Conservation (phyloP, 768 basidiomycete species). For the Tulasnella sp. region DNA sequence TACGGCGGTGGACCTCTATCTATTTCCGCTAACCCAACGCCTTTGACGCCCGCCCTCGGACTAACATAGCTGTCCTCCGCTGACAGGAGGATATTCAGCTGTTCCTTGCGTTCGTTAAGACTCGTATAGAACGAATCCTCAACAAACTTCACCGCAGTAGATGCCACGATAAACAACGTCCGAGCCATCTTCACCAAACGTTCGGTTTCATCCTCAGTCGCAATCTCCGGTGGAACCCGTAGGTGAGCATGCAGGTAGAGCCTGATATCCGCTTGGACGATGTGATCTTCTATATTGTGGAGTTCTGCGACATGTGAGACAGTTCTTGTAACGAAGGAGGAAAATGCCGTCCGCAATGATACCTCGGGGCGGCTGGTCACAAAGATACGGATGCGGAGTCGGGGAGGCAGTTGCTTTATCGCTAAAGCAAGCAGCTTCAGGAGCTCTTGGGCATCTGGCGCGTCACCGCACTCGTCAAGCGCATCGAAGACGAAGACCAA, state of each 20-base stretch:
- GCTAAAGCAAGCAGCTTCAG: slow-evolving; percentile 22
- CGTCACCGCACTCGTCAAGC: slow-evolving; percentile 28
- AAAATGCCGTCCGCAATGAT: slow-evolving; percentile 21
- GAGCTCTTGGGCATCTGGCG: slow-evolving; percentile 11
- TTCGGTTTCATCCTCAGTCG: background rate
- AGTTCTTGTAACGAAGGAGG: background rate
- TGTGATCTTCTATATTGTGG: slow-evolving; percentile 12
- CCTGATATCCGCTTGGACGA: slow-evolving; percentile 9
- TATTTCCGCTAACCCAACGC: too few species aligned
- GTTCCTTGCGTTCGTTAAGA: background rate
- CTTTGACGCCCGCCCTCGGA: too few species aligned
- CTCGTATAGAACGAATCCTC: background rate
- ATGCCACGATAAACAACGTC: slow-evolving; percentile 3
- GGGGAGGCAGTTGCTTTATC: slow-evolving; percentile 21
- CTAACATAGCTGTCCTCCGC: background rate
- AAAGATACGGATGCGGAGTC: slow-evolving; percentile 24
- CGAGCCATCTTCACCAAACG: background rate
- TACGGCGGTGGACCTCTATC: too few species aligned
- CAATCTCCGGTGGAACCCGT: background rate
- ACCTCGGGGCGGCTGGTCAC: slow-evolving; percentile 28
- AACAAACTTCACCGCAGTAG: slow-evolving; percentile 8
- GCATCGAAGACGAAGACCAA: slow-evolving; percentile 31
- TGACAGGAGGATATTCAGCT: background rate
- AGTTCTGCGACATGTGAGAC: slow-evolving; percentile 1
- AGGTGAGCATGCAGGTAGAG: slow-evolving; percentile 10